Percentiles rank a stretch among this genome's conserved stretches.
These are phyloP conservation scores for Rosa persica DNA, from an alignment of 306 rosid species.

Conservation along the genomic window DNA sequence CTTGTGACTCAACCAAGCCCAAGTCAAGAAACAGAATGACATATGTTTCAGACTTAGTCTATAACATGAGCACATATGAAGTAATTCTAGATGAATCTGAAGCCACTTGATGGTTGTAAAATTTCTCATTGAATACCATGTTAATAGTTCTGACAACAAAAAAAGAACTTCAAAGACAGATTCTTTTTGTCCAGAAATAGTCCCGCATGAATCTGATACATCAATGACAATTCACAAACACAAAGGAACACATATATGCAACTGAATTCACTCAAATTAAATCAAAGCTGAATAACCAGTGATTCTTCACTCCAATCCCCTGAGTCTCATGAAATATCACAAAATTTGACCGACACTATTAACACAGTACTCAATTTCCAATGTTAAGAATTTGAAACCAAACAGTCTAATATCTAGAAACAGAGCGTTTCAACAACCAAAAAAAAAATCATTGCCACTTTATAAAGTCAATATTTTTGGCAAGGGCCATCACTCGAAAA, in stretches of 20 bases:
- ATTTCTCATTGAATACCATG: not conserved
- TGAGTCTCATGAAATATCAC: not conserved
- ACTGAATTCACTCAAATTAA: not conserved
- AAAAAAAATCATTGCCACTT: not conserved
- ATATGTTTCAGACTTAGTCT: no score
- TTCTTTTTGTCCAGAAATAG: not conserved
- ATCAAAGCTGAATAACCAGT: not conserved
- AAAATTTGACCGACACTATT: not conserved
- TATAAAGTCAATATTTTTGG: slow-evolving; percentile 18
- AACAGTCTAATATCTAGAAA: not conserved
- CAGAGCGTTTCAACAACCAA: not conserved
- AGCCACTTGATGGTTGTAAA: not conserved
- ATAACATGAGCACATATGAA: not conserved
- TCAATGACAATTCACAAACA: not conserved
- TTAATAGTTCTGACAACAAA: not conserved
- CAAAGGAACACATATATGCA: not conserved
- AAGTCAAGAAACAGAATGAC: no score
- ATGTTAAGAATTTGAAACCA: not conserved
- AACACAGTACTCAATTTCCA: not conserved
- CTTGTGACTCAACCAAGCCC: no score
- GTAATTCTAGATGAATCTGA: not conserved
- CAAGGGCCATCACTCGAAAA: slow-evolving; percentile 20
- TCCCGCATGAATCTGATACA: not conserved
- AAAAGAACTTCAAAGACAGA: not conserved
- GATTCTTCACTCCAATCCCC: not conserved